Base-by-base conservation (phyloP, 306 rosid species). In the Sophora flavescens region DNA sequence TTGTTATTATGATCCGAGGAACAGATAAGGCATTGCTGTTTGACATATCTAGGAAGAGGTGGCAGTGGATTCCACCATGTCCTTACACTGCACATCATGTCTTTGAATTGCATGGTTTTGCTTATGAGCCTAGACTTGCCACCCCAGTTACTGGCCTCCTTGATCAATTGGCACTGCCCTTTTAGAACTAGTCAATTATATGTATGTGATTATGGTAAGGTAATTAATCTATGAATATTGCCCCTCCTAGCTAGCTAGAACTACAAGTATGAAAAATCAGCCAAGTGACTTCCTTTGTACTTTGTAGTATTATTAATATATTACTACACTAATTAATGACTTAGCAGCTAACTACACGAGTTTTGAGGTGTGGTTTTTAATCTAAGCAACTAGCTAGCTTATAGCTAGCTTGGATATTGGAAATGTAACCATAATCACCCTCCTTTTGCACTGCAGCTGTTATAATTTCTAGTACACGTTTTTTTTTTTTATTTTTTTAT, bases 11-110 rank as follows among this genome's bases (percentile, higher is more conserved):
- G 77, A 81, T 91, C 3, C 59, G 69, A 8, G 88, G 96, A 2
- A 81, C 90, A 0, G 90, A 84, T 32, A 92, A 88, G 67, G 93
- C 87, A 0, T 76, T 96, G 82, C 71, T 92, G 59, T 96, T 88
- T 77, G 96, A 96, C 66, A 82, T 85, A 15, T 42, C 62, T 1
- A 83, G 74, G 80, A 96, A 92, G 87, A 73, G 83, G 11, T 96
- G 99, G 99, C 93, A 88, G 30, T 96, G 99, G 99, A 79, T 96
- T 77, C 98, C 98, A 2, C 91, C 96, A 0, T 96, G 99, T 67
- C 99, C 99, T 5, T 96, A 87, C 69, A 56, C 15, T 68, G 80
- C 68, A 10, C 57, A 72, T 47, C 72, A 72, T 17, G 84, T 42
- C 1, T 70, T 75, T 22, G 90, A 87, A 30, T 59, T 96, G 90